Evolutionary conservation across 2,329 filamentous ascomycete genomes (phyloP).

Genomic region (Verticillium nubilum): DNA sequence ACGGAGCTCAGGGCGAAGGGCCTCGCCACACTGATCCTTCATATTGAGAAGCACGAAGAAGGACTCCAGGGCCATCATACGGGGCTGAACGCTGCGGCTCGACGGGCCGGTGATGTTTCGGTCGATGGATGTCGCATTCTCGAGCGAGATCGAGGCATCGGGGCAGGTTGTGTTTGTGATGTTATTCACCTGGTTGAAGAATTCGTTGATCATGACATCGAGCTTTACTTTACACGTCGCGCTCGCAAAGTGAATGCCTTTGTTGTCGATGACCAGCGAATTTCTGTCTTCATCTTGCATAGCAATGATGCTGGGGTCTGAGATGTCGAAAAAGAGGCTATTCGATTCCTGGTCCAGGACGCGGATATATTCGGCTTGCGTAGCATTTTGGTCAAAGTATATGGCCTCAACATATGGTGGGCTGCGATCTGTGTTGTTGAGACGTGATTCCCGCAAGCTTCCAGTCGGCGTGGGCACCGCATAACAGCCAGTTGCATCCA

Average conservation of each 20-base stretch:
- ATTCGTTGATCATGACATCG: constrained; percentile 23
- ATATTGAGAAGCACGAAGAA: constrained; percentile 27
- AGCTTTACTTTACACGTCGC: constrained; percentile 25
- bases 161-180: constrained; percentile 25
- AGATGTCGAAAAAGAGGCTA: constrained; percentile 26
- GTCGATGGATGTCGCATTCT: not conserved
- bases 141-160: not conserved
- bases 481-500: constrained; percentile 8
- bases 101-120: not conserved
- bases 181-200: constrained; percentile 26
- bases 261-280: constrained; percentile 23
- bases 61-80: not conserved
- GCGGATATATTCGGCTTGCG: constrained; percentile 26
- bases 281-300: constrained; percentile 25
- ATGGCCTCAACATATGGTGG: constrained; percentile 31
- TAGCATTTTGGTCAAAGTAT: constrained; percentile 23
- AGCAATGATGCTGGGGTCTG: constrained; percentile 22
- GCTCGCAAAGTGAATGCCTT: constrained; percentile 28
- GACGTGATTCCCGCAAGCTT: constrained; percentile 16
- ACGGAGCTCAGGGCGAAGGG: constrained; percentile 18
- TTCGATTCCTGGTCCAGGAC: constrained; percentile 21
- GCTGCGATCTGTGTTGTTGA: constrained; percentile 23
- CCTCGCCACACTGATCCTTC: constrained; percentile 27
- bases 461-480: not conserved
- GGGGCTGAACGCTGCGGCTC: not conserved